Evolutionary conservation across 495 filamentous ascomycete genomes (phyloP), one percentile per base, ranked within the genome.

Genomic region (Parathielavia hyrcaniae): DNA sequence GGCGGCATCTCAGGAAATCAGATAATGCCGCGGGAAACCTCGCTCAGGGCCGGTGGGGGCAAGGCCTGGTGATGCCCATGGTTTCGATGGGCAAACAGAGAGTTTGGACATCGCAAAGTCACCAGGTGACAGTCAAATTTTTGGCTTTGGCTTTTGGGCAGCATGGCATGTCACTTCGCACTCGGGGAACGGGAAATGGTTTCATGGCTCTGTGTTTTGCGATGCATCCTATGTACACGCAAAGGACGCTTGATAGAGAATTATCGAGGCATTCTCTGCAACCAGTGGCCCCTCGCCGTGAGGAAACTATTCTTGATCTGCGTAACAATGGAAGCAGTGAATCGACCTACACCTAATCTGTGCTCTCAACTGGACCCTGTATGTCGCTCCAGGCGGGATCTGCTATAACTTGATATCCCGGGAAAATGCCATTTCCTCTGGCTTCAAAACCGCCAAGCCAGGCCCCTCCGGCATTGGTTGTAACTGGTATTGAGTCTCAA

Each of bases 181-280:
- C 50, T 48, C 51, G 41, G 50, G 51, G 50, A 55, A 53, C 50
- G 56, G 55, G 50, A 60, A 58, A 50, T 12, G 44, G 58, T 30
- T 62, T 53, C 35, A 44, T 45, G 44, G 56, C 51, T 30, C 26
- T 30, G 36, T 60, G n/a, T 55, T 58, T 50, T 59, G 52, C 60
- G 53, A 44, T 48, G 45, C 62, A 50, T 63, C 46, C 48, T 40
- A 47, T 64, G 58, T 61, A 60, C 48, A 63, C 49, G 55, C 48
- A 39, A 60, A 49, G 44, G 59, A 55, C 38, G 45, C 55, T 62
- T 46, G 50, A 55, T 59, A 58, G 60, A 43, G 58, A 55, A 55
- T 49, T n/a, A 61, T 51, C 47, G 57, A 55, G 49, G 26, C 52
- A 58, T 61, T 59, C 52, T 59, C 55, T 53, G 56, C 56, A 58